Percentiles rank a stretch among this genome's conserved stretches.
phyloP scores from a whole-genome alignment of 2,329 filamentous ascomycete species.

The Trichophyton rubrum region DNA sequence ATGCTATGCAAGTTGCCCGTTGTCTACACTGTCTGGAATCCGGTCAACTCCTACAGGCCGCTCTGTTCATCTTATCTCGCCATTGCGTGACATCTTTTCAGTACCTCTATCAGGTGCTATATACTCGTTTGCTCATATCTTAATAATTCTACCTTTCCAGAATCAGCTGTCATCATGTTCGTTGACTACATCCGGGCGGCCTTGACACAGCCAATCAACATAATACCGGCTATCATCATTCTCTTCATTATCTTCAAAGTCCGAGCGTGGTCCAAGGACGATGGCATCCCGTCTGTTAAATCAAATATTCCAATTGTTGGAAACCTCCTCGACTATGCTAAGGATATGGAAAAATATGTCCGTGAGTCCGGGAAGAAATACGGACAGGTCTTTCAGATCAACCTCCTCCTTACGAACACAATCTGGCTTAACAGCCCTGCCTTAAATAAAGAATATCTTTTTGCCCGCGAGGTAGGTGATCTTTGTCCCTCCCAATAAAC shows the following conservation, averaged over 20 bases:
- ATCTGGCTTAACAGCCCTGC: slow-evolving; percentile 10
- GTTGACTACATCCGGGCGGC: slow-evolving; percentile 4
- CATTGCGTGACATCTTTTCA: neutral
- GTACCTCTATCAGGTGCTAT: neutral
- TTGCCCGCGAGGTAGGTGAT: slow-evolving; percentile 9
- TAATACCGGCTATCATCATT: slow-evolving; percentile 2
- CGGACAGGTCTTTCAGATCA: slow-evolving; percentile 11
- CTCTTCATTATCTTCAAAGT: neutral
- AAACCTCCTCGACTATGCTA: slow-evolving; percentile 10
- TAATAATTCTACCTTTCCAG: neutral
- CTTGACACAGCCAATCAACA: slow-evolving; percentile 2
- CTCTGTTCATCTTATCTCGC: neutral
- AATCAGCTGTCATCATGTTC: neutral
- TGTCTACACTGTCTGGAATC: neutral
- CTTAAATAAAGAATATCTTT: slow-evolving; percentile 12
- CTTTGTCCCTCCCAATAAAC: neutral
- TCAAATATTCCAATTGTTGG: slow-evolving; percentile 10
- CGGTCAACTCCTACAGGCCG: neutral
- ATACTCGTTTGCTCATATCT: neutral
- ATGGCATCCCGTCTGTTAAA: slow-evolving; percentile 9
- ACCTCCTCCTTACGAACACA: slow-evolving; percentile 10
- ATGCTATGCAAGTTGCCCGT: neutral
- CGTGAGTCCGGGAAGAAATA: slow-evolving; percentile 7
- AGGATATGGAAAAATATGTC: slow-evolving; percentile 10
- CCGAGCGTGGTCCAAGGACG: slow-evolving; percentile 3